phyloP scores from a whole-genome alignment of 169 alveolate genomes.

The Plasmodium chabaudi region DNA sequence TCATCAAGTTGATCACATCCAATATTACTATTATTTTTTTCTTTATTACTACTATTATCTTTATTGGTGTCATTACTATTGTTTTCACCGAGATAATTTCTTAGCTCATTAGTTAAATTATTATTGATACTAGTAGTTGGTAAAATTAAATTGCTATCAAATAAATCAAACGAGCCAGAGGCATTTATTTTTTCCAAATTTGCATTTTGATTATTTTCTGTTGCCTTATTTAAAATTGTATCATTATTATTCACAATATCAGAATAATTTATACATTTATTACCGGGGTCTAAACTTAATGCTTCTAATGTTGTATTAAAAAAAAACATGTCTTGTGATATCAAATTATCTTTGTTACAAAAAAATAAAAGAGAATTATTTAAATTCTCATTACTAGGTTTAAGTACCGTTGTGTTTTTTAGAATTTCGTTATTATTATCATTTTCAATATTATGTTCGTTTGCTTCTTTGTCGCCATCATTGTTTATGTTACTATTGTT shows the following conservation, averaged over 20 bases:
- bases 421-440: neutral
- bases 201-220: neutral
- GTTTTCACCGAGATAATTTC: neutral
- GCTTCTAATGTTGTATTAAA: slow-evolving; percentile 1
- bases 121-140: too few relatives aligned
- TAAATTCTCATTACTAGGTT: neutral
- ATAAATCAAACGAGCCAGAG: neutral
- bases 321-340: slow-evolving; percentile 28
- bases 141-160: too few relatives aligned
- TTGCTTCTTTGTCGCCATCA: neutral
- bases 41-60: neutral
- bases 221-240: neutral
- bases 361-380: slow-evolving; percentile 12
- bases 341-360: slow-evolving; percentile 6
- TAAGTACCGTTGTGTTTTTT: neutral
- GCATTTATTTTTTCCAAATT: neutral
- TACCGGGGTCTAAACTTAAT: neutral
- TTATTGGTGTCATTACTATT: neutral
- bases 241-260: slow-evolving; percentile 18
- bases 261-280: neutral
- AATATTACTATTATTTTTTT: neutral
- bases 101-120: too few relatives aligned
- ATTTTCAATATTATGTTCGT: neutral
- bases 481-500: neutral
- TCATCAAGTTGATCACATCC: too few relatives aligned